Conservation (phyloP, 1,284 basidiomycete species). For the Boletus albobrunnescens region DNA sequence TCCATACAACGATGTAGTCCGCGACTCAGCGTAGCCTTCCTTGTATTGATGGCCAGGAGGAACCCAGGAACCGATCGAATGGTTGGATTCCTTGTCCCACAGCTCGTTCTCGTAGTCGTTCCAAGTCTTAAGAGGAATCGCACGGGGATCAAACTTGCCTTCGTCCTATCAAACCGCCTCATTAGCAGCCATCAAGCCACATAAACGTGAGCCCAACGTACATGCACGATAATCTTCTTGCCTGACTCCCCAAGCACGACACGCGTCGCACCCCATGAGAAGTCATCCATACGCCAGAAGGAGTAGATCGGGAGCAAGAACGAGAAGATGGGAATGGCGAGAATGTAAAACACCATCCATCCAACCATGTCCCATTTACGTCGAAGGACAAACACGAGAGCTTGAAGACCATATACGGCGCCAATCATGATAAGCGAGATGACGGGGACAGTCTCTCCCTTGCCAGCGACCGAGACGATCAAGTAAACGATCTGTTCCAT, state of each 20-base stretch:
- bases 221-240: conserved; percentile 92
- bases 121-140: conserved; percentile 95
- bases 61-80: conserved; percentile 83
- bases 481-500: conserved; percentile 70
- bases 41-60: conserved; percentile 65
- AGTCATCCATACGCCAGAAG: conserved; percentile 99
- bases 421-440: conserved; percentile 89
- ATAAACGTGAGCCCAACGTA: conserved; percentile 39
- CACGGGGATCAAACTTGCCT: conserved; percentile 90
- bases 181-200: conserved; percentile 12
- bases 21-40: conserved; percentile 71
- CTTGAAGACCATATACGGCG: conserved; percentile 90
- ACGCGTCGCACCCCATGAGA: conserved; percentile 96
- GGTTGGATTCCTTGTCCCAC: conserved; percentile 95
- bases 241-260: conserved; percentile 92
- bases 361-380: conserved; percentile 95
- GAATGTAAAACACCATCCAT: conserved; percentile 96
- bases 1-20: conserved; percentile 73
- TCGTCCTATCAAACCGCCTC: conserved; percentile 63
- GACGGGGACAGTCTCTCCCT: conserved; percentile 64
- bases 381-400: conserved; percentile 58
- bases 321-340: conserved; percentile 89
- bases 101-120: conserved; percentile 95
- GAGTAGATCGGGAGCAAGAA: conserved; percentile 94
- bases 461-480: conserved; percentile 68